phyloP scores from a whole-genome alignment of 2,329 filamentous ascomycete species.

The Curvularia sp. region DNA sequence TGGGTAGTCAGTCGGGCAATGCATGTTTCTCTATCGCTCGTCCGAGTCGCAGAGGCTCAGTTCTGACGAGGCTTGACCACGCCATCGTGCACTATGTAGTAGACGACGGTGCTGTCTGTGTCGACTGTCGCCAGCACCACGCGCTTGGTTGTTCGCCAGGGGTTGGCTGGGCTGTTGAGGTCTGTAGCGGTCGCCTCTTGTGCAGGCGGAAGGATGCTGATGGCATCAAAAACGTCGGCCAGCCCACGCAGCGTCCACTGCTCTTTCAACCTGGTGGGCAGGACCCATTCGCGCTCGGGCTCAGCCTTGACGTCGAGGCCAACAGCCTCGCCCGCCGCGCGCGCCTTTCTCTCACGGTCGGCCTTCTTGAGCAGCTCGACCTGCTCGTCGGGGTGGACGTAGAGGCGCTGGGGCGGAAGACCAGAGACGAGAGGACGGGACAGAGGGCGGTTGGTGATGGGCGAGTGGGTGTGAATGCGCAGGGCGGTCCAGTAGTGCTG shows the following conservation, averaged over 20 bases:
- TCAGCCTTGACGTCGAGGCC: slow-evolving; percentile 55
- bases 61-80: slow-evolving; percentile 87
- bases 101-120: slow-evolving; percentile 82
- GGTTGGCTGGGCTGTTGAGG: slow-evolving; percentile 33
- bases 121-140: slow-evolving; percentile 77
- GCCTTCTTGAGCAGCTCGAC: slow-evolving; percentile 71
- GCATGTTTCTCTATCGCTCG: slow-evolving; percentile 5
- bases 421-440: slow-evolving; percentile 73
- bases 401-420: slow-evolving; percentile 74
- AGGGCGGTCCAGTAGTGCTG: slow-evolving; percentile 78
- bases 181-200: slow-evolving; percentile 28
- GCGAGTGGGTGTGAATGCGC: slow-evolving; percentile 60
- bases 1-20: slow-evolving; percentile 5
- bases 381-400: slow-evolving; percentile 84
- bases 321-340: slow-evolving; percentile 45
- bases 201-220: slow-evolving; percentile 54
- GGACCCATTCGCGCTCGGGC: slow-evolving; percentile 71
- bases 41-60: slow-evolving; percentile 48
- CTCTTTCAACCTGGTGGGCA: slow-evolving; percentile 76
- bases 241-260: slow-evolving; percentile 73
- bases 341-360: slow-evolving; percentile 55
- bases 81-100: slow-evolving; percentile 86
- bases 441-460: slow-evolving; percentile 51
- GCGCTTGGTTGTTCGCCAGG: slow-evolving; percentile 65
- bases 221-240: slow-evolving; percentile 71